These are phyloP conservation scores for Bruguiera hainesii DNA, from an alignment of 441 rosid genomes.

Conservation along the genomic window DNA sequence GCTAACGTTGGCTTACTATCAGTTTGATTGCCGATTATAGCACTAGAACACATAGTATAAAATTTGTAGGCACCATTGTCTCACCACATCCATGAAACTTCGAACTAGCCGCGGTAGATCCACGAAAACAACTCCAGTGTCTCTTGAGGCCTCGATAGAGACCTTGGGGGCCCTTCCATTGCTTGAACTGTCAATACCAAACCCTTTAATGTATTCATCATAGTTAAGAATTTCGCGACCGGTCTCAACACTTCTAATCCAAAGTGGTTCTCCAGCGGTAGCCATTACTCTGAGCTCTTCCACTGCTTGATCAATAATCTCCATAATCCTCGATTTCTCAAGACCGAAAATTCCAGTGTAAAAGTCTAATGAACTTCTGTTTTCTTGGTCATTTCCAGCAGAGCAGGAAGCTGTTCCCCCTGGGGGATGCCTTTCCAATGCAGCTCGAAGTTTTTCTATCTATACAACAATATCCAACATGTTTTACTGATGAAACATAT, in stretches of 20 bases:
- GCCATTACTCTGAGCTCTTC: conserved; percentile 88
- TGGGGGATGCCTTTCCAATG: conserved; percentile 53
- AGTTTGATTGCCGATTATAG: not conserved
- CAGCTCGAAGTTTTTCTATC: conserved; percentile 71
- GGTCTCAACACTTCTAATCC: conserved; percentile 90
- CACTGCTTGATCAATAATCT: conserved; percentile 71
- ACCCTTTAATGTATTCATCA: conserved; percentile 78
- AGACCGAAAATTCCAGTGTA: conserved; percentile 81
- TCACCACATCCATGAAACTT: conserved; percentile 86
- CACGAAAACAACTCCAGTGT: conserved; percentile 64
- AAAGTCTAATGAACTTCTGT: conserved; percentile 64
- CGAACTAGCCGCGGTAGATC: conserved; percentile 81
- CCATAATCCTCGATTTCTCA: conserved; percentile 69
- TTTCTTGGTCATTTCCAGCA: conserved; percentile 55
- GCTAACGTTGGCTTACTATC: not conserved
- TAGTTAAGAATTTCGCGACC: conserved; percentile 92
- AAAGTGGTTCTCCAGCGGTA: conserved; percentile 63
- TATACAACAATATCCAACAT: not conserved
- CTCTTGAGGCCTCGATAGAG: conserved; percentile 89
- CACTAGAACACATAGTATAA: not conserved
- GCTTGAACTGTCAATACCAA: conserved; percentile 44
- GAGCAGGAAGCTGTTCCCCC: conserved; percentile 64
- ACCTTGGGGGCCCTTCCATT: conserved; percentile 44
- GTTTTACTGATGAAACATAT: not conserved
- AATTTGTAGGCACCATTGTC: not conserved